These are phyloP conservation scores for Cryptosporidium parvum DNA, from an alignment of 169 alveolate genomes.

Conservation along the genomic window DNA sequence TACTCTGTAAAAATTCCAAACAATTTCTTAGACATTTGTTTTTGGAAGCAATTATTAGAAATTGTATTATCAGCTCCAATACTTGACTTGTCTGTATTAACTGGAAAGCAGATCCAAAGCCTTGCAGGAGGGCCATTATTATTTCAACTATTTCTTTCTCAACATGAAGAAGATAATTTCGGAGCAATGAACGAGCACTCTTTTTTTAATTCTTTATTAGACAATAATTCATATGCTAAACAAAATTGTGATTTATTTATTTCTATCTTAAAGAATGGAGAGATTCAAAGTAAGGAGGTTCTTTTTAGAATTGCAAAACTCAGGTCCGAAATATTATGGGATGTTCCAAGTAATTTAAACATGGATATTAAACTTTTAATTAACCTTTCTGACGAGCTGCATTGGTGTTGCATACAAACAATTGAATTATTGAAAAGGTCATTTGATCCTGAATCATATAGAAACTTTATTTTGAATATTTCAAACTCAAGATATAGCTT, in stretches of 20 bases:
- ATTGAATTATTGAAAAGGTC: conserved; percentile 67
- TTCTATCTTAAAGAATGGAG: conserved; percentile 21
- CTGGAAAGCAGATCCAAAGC: conserved; percentile 36
- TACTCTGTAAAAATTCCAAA: background rate
- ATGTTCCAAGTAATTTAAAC: conserved; percentile 31
- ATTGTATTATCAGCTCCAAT: conserved; percentile 35
- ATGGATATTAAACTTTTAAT: conserved; percentile 35
- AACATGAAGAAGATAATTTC: background rate
- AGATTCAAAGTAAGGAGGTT: conserved; percentile 26
- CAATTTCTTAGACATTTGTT: conserved; percentile 36
- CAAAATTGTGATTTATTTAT: conserved; percentile 22
- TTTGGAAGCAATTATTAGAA: conserved; percentile 66
- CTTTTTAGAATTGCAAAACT: conserved; percentile 59
- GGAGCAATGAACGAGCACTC: background rate
- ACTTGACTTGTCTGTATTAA: conserved; percentile 49
- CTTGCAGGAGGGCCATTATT: conserved; percentile 62
- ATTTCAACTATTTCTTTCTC: conserved; percentile 38
- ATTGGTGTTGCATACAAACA: conserved; percentile 73
- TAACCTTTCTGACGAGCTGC: conserved; percentile 51
- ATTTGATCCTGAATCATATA: conserved; percentile 34
- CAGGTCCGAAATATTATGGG: conserved; percentile 50
- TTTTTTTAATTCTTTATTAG: conserved; percentile 10
- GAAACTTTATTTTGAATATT: background rate
- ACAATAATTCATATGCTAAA: conserved; percentile 14
- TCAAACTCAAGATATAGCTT: background rate